Evolutionary conservation across 140 eudicot species (phyloP).

Genomic region (Anethum foeniculum): DNA sequence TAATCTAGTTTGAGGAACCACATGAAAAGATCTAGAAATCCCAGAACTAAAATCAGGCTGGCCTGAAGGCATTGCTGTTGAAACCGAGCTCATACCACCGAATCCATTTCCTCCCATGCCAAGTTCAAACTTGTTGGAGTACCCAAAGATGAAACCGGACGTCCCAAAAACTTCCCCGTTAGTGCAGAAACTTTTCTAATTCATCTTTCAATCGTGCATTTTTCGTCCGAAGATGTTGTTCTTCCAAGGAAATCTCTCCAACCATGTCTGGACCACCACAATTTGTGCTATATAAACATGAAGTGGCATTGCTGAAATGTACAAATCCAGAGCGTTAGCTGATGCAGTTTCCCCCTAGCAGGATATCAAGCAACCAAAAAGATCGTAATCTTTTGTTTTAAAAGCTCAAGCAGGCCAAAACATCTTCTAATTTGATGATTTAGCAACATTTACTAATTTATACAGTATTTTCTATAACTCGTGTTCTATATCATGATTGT

Average conservation of each 20-base stretch:
- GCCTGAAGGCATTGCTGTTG: slow-evolving; percentile 48
- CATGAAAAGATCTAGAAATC: slow-evolving; percentile 36
- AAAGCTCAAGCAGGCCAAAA: no score
- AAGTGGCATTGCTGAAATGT: no score
- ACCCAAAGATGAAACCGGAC: slow-evolving; percentile 46
- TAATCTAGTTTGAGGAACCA: slow-evolving; percentile 38
- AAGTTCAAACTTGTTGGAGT: slow-evolving; percentile 55
- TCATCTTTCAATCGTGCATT: slow-evolving; percentile 82
- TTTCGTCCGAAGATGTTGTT: slow-evolving; percentile 80
- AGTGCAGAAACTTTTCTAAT: slow-evolving; percentile 73
- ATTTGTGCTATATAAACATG: no score
- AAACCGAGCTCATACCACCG: slow-evolving; percentile 32
- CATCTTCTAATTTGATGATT: no score
- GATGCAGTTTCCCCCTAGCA: no score
- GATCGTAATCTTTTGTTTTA: no score
- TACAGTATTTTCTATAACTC: no score
- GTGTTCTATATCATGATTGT: no score
- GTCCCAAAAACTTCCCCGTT: slow-evolving; percentile 81
- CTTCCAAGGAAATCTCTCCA: slow-evolving; percentile 79
- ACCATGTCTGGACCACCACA: slow-evolving; percentile 77
- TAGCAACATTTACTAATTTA: no score
- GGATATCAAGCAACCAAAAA: no score
- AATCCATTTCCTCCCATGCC: slow-evolving; percentile 74
- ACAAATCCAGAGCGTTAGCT: no score
- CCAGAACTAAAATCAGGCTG: slow-evolving; percentile 63